A percentile compares a stretch with the other conserved stretches of the same genome.
These are phyloP conservation scores for Asterella californica DNA, from an alignment of 225 moss, liverwort and hornwort genomes.

Conservation along the genomic window DNA sequence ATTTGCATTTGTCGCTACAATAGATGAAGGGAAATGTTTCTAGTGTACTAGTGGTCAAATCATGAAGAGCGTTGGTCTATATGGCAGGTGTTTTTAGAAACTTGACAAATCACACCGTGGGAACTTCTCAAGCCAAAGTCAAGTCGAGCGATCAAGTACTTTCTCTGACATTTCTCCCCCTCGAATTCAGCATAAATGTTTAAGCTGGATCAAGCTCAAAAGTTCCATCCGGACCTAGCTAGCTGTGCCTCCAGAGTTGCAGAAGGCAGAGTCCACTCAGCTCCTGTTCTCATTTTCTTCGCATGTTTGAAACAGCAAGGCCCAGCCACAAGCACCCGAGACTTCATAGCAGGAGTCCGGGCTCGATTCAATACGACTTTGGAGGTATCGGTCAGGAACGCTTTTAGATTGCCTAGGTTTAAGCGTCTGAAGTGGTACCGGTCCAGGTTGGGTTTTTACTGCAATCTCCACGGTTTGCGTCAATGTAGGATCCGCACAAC, in stretches of 20 bases:
- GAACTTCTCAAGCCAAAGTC: slow-evolving; percentile 1
- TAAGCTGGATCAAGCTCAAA: background rate
- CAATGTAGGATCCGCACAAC: background rate
- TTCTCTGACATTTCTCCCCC: background rate
- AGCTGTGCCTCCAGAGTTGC: background rate
- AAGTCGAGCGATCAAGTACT: slow-evolving; percentile 5
- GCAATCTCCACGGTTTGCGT: background rate
- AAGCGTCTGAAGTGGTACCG: background rate
- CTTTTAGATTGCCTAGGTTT: slow-evolving; percentile 17
- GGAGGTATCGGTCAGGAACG: slow-evolving; percentile 54
- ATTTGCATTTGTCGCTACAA: background rate
- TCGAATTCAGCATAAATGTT: background rate
- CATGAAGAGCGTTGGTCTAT: background rate
- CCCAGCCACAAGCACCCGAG: slow-evolving; percentile 50
- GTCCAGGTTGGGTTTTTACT: background rate
- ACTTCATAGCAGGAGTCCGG: slow-evolving; percentile 73
- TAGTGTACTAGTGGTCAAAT: background rate
- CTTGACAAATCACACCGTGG: background rate
- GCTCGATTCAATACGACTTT: slow-evolving; percentile 74
- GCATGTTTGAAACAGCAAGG: slow-evolving; percentile 45
- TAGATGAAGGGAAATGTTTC: background rate
- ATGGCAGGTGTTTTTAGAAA: background rate
- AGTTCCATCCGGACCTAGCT: background rate
- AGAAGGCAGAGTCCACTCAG: background rate
- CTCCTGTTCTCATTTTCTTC: slow-evolving; percentile 1